Base-by-base conservation (phyloP, 1,284 basidiomycete genomes). In the Heterobasidion irregulare region DNA sequence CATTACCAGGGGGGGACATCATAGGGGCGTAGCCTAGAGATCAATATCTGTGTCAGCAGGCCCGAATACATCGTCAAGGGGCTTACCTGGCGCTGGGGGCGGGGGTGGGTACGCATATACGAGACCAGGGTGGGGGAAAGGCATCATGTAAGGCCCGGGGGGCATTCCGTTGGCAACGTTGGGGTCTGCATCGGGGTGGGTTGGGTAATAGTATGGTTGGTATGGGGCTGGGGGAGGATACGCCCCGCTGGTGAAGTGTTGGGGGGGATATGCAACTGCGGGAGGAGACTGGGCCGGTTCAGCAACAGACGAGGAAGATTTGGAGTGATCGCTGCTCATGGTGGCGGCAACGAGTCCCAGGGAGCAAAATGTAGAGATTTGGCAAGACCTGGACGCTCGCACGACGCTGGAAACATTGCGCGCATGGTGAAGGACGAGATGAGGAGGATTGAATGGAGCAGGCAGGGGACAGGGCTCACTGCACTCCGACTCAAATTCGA, bases 21-120 rank as follows among this genome's bases (percentile, higher is more conserved):
- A 68, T 72, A 50, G 66, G 64, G 46, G 67, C 68, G 61, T 72
- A 72, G 46, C 66, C 69, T 74, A 48, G 33, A 38, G 13, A 41
- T 16, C 12, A 54, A 38, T 9, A 50, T 43, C 48, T 56, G 34
- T 46, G 16, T 33, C 3, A 32, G 33, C 18, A 15, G 47, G 34
- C 8, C 54, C 57, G 53, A 52, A 63, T 59, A 64, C 54, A 50
- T 43, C 55, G 52, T 36, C 15, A 12, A 12, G 16, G 46, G 43
- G 64, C 72, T 47, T 60, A 81, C 81, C 72, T 72, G 73, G 67
- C 55, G 75, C 75, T 0, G 74, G 68, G 13, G 68, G 66, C 6
- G 59, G 60, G 9, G 75, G 68, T 0, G 79, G 75, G 61, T 83
- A 85, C 18, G 80, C 80, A 58, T 83, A 85, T 48, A 86, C 72